phyloP scores from a whole-genome alignment of 768 basidiomycete species.

The Termitomyces sp. region DNA sequence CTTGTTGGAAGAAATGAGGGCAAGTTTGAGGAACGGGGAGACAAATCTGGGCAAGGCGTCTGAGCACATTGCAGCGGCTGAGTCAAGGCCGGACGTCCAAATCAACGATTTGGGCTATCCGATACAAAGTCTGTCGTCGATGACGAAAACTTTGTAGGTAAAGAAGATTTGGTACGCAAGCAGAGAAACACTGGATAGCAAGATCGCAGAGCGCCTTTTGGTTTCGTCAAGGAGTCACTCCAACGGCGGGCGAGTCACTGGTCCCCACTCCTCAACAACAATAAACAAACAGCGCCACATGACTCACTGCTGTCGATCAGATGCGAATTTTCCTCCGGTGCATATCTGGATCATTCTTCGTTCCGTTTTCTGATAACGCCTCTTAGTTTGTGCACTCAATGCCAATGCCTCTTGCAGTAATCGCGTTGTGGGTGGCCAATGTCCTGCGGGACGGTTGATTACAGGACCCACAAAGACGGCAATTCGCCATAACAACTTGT shows the following conservation, averaged over 20 bases:
- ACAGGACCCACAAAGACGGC: background rate
- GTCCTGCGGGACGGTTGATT: background rate
- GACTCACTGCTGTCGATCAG: conserved; percentile 15
- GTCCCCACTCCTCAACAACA: conserved; percentile 14
- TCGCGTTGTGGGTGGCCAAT: background rate
- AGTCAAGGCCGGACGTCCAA: conserved; percentile 31
- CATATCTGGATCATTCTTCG: background rate
- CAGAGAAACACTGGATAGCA: background rate
- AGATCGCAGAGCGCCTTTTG: background rate
- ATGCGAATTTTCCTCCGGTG: background rate
- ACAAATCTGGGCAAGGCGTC: conserved; percentile 14
- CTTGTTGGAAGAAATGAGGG: conserved; percentile 12
- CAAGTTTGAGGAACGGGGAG: conserved; percentile 19
- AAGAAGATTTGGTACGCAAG: conserved; percentile 8
- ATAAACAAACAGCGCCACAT: conserved; percentile 17
- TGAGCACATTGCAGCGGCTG: conserved; percentile 35
- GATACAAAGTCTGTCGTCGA: conserved; percentile 31
- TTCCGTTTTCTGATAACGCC: background rate
- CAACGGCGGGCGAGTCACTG: conserved; percentile 16
- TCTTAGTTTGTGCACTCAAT: background rate
- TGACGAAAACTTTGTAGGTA: conserved; percentile 16
- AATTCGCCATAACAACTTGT: background rate
- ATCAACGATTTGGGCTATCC: conserved; percentile 40
- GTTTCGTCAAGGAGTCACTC: conserved; percentile 11
- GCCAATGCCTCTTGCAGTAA: background rate